Evolutionary conservation across 345 rosid genomes (phyloP), one percentile per base, ranked within the genome.

Genomic region (Gossypium longicalyx): DNA sequence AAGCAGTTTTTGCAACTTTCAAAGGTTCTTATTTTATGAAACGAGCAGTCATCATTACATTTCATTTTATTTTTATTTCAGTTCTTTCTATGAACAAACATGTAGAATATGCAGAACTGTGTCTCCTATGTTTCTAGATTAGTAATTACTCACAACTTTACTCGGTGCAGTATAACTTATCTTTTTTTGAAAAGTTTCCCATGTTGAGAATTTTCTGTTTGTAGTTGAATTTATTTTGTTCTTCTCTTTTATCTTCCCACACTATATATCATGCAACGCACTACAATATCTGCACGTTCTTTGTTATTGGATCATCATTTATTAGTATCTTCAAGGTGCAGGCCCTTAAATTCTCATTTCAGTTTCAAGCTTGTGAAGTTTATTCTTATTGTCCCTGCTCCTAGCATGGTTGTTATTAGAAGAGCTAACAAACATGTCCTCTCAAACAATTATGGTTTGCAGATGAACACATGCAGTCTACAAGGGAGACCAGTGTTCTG

Each of bases 1-100:
- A 41, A 54, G 56, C 23, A 75, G 12, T 57, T 61, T 70, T 78
- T 78, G 17, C 15, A 12, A 45, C 25, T 23, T 54, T 49, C 51
- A 12, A 22, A 23, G 53, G 15, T 25, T 16, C n/a, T 73, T 60
- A 15, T 73, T 22, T 9, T 22, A 73, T 47, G 27, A 44, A 53
- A n/a, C 5, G n/a, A 53, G 11, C 29, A 45, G 19, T 45, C 12
- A 45, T 67, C 53, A 12, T 67, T 67, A 11, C 54, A 45, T 44
- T 3, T 47, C 71, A 67, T 61, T 27, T 23, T 12, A 48, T 68
- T 25, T 25, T 49, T 12, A 25, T 53, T 22, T 16, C 22, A 27
- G 3, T 25, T 49, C 15, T 58, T 27, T 27, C 7, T n/a, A 16
- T 25, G 59, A 68, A 23, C 7, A 12, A 51, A 25, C 23, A 25